Percentiles rank a stretch among this genome's conserved stretches.
These are phyloP conservation scores for Silene coronaria DNA, from an alignment of 179 eudicot species.

Conservation along the genomic window DNA sequence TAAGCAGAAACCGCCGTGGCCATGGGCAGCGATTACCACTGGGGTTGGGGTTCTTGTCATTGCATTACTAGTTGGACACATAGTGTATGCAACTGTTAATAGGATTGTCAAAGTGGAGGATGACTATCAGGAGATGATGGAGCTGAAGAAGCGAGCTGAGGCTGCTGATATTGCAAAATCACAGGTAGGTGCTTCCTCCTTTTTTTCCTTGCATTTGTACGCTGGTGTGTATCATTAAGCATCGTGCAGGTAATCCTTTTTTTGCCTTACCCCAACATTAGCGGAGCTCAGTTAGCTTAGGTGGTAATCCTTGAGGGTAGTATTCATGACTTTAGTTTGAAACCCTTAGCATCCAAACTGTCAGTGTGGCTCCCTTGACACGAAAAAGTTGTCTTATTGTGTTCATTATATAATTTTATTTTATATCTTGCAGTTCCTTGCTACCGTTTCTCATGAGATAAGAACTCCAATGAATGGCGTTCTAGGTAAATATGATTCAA, in stretches of 20 bases:
- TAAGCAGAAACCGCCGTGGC: conserved; percentile 71
- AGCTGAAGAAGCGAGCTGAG: conserved; percentile 69
- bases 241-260: background rate
- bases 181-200: conserved; percentile 34
- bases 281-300: too few relatives aligned
- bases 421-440: conserved; percentile 61
- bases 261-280: background rate
- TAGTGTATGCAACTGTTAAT: conserved; percentile 56
- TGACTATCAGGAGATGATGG: conserved; percentile 65
- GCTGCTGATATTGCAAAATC: conserved; percentile 92
- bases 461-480: conserved; percentile 94
- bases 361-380: background rate
- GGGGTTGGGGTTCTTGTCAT: conserved; percentile 55
- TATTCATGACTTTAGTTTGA: background rate
- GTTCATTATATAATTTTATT: conserved; percentile 3
- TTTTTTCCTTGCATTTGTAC: background rate
- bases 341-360: background rate
- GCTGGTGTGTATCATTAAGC: background rate
- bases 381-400: background rate
- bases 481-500: conserved; percentile 43
- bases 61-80: conserved; percentile 55
- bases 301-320: too few relatives aligned
- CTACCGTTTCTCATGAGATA: conserved; percentile 91
- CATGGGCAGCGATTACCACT: conserved; percentile 50
- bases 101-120: conserved; percentile 72